Evolutionary conservation across 257 asterid species (phyloP).

Genomic region (Fraxinus anomala): DNA sequence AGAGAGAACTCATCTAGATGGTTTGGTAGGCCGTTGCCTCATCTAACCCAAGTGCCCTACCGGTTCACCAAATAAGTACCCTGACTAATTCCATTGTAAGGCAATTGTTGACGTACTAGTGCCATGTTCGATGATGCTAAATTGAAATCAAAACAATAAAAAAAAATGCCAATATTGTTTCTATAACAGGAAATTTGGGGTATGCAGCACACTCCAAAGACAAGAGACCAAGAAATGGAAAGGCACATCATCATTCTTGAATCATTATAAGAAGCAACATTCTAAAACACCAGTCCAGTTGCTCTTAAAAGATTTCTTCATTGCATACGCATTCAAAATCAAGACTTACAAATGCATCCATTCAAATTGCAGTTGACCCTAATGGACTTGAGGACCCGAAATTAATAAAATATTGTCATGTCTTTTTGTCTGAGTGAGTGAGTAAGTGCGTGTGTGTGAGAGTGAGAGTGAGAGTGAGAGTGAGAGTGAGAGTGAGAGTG

Average conservation of each 20-base stretch:
- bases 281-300: not conserved
- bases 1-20: not conserved
- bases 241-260: not conserved
- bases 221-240: not conserved
- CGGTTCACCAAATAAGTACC: not conserved
- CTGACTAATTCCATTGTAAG: not conserved
- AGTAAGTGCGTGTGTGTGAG: not conserved
- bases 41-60: not conserved
- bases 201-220: not conserved
- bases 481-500: not conserved
- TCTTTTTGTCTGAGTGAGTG: not conserved
- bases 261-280: not conserved
- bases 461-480: not conserved
- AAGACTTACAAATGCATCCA: constrained; percentile 8
- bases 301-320: not conserved
- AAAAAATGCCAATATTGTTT: not conserved
- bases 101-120: not conserved
- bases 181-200: not conserved
- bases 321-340: not conserved
- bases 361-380: not conserved
- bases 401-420: not conserved
- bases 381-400: not conserved
- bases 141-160: not conserved
- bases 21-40: not conserved
- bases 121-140: not conserved